Evolutionary conservation across 768 basidiomycete species (phyloP).

Genomic region (Sarcodon sp.): DNA sequence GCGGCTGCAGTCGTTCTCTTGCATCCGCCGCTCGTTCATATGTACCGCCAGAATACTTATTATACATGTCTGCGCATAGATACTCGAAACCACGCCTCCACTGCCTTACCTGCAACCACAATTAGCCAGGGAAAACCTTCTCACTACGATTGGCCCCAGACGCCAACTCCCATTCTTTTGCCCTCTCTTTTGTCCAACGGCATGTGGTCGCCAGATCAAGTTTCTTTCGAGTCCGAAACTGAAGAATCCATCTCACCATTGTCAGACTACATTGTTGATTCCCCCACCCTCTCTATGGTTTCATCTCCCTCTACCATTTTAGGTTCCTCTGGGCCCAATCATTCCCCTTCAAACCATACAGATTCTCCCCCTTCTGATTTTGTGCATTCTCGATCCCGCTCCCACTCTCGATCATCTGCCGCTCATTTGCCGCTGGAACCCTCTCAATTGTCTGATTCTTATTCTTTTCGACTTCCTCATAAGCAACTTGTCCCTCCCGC

Average conservation of each 20-base stretch:
- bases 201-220: neutral
- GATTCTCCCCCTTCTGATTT: slow-evolving; percentile 20
- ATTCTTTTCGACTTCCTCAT: slow-evolving; percentile 45
- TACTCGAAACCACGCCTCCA: too few relatives aligned
- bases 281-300: slow-evolving; percentile 9
- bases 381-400: slow-evolving; percentile 21
- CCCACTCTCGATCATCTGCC: slow-evolving; percentile 29
- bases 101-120: neutral
- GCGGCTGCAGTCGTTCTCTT: too few relatives aligned
- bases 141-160: slow-evolving; percentile 7
- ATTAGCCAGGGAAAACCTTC: slow-evolving; percentile 1
- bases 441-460: slow-evolving; percentile 59
- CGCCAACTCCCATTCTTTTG: slow-evolving; percentile 5
- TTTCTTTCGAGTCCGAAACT: neutral
- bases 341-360: slow-evolving; percentile 27
- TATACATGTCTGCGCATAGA: too few relatives aligned
- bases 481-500: slow-evolving; percentile 37
- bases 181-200: slow-evolving; percentile 4
- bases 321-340: slow-evolving; percentile 15
- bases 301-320: slow-evolving; percentile 12
- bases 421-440: slow-evolving; percentile 39
- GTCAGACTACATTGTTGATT: slow-evolving; percentile 16
- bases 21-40: too few relatives aligned
- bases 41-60: too few relatives aligned
- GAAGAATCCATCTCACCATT: slow-evolving; percentile 11